These are phyloP conservation scores for Saturnispora bothae DNA, from an alignment of 805 yeast genomes.

Conservation along the genomic window DNA sequence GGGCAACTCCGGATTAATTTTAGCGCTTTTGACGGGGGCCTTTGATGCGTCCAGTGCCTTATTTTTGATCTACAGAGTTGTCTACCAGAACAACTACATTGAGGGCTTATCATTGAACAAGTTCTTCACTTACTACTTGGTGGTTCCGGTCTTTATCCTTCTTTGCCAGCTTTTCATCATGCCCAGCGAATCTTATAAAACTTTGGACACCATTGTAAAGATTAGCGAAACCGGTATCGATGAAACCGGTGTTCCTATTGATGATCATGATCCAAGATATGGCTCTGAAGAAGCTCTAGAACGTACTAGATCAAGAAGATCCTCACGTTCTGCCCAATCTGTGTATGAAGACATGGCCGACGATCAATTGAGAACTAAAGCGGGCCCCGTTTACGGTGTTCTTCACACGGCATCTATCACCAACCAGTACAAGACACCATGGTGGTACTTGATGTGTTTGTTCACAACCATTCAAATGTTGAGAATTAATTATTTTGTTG, in stretches of 20 bases:
- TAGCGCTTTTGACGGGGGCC: constrained; percentile 86
- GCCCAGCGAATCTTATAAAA: constrained; percentile 72
- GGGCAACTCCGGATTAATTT: constrained; percentile 62
- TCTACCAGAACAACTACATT: constrained; percentile 38
- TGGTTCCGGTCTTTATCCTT: constrained; percentile 71
- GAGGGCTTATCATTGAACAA: constrained; percentile 33
- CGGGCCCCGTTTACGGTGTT: constrained; percentile 70
- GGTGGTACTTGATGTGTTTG: constrained; percentile 70
- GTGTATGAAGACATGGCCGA: constrained; percentile 61
- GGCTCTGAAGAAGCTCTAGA: constrained; percentile 14
- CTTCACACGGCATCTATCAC: constrained; percentile 46
- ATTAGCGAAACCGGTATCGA: constrained; percentile 65
- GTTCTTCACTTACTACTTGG: constrained; percentile 58
- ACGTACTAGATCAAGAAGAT: constrained; percentile 25
- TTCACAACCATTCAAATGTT: constrained; percentile 86
- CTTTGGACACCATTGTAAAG: constrained; percentile 56
- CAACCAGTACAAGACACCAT: constrained; percentile 42
- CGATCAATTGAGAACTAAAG: constrained; percentile 35
- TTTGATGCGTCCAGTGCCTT: constrained; percentile 90
- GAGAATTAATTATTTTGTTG: constrained; percentile 85
- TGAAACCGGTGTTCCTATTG: constrained; percentile 52
- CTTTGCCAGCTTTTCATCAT: constrained; percentile 65
- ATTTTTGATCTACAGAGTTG: constrained; percentile 60
- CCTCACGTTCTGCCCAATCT: constrained; percentile 37
- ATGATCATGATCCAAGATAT: constrained; percentile 33